Conservation (phyloP, 305 asterid species). For the Fraxinus sp. region DNA sequence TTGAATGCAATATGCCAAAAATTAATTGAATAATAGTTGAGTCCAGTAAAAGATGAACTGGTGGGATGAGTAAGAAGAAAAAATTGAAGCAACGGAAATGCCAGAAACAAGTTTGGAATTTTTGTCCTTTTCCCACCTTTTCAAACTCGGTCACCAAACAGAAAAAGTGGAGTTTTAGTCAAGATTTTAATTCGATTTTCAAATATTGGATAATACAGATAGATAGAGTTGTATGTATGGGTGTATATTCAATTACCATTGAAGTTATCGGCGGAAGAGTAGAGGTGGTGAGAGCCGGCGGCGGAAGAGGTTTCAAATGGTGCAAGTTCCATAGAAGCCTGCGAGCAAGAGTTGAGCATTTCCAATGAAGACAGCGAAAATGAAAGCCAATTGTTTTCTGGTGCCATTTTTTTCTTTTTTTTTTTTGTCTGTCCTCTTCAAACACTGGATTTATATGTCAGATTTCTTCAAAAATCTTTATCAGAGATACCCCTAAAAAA, state of each 20-base stretch:
- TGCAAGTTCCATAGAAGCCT: slow-evolving; percentile 26
- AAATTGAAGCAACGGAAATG: slow-evolving; percentile 27
- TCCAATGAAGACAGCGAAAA: slow-evolving; percentile 79
- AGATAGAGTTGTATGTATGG: neutral
- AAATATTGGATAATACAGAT: neutral
- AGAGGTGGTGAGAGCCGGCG: slow-evolving; percentile 53
- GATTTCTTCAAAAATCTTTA: slow-evolving; percentile 13
- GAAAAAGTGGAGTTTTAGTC: slow-evolving; percentile 37
- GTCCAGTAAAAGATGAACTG: slow-evolving; percentile 1
- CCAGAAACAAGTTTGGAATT: slow-evolving; percentile 36
- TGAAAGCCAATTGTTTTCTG: slow-evolving; percentile 79
- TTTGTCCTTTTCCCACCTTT: slow-evolving; percentile 39
- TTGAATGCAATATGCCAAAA: slow-evolving; percentile 28
- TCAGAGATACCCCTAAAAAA: slow-evolving; percentile 13
- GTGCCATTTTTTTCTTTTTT: slow-evolving; percentile 50
- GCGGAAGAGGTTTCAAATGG: slow-evolving; percentile 33
- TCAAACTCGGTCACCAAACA: slow-evolving; percentile 45
- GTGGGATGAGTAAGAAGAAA: slow-evolving; percentile 10
- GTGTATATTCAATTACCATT: slow-evolving; percentile 36
- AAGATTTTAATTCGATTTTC: neutral
- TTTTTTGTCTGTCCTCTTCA: neutral
- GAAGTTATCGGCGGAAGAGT: slow-evolving; percentile 65
- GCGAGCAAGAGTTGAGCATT: slow-evolving; percentile 55
- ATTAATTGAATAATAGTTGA: slow-evolving; percentile 20
- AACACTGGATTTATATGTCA: neutral